phyloP scores from a whole-genome alignment of 805 yeast species.

The Candida verbasci region DNA sequence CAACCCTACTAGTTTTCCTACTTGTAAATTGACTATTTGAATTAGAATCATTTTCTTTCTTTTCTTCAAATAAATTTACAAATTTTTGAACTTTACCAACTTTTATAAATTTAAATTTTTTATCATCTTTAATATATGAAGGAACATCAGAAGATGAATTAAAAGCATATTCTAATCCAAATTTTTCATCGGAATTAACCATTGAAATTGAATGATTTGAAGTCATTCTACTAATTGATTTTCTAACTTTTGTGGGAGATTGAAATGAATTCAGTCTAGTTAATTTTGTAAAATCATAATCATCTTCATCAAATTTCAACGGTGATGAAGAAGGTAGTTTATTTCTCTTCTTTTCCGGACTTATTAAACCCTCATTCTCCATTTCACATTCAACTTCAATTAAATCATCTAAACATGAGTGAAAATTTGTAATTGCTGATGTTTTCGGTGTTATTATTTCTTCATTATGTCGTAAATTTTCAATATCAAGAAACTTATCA shows the following conservation, averaged over 20 bases:
- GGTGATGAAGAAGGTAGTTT: not conserved
- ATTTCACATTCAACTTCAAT: conserved; percentile 7
- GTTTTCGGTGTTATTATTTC: not conserved
- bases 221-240: conserved; percentile 12
- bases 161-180: conserved; percentile 29
- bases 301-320: not conserved
- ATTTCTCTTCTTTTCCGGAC: not conserved
- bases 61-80: conserved; percentile 39
- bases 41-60: conserved; percentile 3
- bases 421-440: not conserved
- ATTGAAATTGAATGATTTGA: conserved; percentile 19
- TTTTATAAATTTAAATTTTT: conserved; percentile 40
- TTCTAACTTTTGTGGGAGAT: conserved; percentile 13
- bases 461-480: conserved; percentile 30
- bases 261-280: conserved; percentile 9
- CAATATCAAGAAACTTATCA: conserved; percentile 19
- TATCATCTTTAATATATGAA: conserved; percentile 35
- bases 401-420: conserved; percentile 4
- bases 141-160: conserved; percentile 25
- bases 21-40: not conserved
- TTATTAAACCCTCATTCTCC: conserved; percentile 5
- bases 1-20: conserved; percentile 2
- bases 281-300: conserved; percentile 5
- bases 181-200: conserved; percentile 23
- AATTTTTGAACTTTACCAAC: conserved; percentile 45